Evolutionary conservation across 2,329 filamentous ascomycete species (phyloP).

Genomic region (Alternaria sp.): DNA sequence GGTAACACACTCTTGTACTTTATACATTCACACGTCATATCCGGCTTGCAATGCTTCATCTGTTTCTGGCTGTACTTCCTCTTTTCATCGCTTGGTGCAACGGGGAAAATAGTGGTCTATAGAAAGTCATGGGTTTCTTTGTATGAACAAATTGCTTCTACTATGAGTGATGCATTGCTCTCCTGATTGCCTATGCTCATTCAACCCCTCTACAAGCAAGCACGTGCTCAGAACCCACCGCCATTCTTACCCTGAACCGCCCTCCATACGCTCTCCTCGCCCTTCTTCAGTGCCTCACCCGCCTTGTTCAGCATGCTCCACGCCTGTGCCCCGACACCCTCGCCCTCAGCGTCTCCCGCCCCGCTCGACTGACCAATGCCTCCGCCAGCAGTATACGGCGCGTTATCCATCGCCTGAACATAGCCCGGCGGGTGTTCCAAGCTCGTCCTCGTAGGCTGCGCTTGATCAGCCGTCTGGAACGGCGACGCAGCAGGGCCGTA

Average conservation of each 20-base stretch:
- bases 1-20: constrained; percentile 52
- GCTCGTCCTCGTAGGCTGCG: constrained; percentile 18
- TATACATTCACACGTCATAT: constrained; percentile 49
- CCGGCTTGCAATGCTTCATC: constrained; percentile 49
- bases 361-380: constrained; percentile 38
- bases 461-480: constrained; percentile 28
- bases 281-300: constrained; percentile 44
- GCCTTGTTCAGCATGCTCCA: constrained; percentile 47
- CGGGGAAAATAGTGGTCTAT: constrained; percentile 49
- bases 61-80: constrained; percentile 43
- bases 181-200: not conserved
- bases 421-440: constrained; percentile 57
- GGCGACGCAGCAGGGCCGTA: constrained; percentile 43
- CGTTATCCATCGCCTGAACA: constrained; percentile 52
- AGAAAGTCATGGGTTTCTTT: constrained; percentile 45
- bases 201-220: not conserved
- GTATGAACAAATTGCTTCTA: constrained; percentile 10
- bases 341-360: constrained; percentile 13
- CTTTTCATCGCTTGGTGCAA: constrained; percentile 45
- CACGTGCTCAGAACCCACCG: not conserved
- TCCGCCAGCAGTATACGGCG: constrained; percentile 50
- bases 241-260: constrained; percentile 38
- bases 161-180: not conserved
- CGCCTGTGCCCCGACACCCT: constrained; percentile 38
- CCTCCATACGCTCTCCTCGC: constrained; percentile 46